Evolutionary conservation across 306 rosid species (phyloP).

Genomic region (Urtica urens): DNA sequence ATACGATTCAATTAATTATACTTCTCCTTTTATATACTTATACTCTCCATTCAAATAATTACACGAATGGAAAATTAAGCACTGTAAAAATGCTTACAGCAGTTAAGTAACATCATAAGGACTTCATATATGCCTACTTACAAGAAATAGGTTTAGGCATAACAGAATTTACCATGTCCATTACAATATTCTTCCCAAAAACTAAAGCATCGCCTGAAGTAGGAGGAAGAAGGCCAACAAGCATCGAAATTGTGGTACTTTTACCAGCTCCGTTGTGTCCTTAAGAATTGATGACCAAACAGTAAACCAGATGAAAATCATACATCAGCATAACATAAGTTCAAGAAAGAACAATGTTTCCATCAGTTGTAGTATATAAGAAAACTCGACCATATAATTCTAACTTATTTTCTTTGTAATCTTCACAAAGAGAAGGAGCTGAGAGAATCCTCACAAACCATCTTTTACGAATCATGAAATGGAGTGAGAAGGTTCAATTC

Average conservation of each 20-base stretch:
- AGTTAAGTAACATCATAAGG: too few relatives aligned
- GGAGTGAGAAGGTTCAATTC: too few relatives aligned
- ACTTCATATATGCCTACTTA: too few relatives aligned
- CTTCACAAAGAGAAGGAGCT: too few relatives aligned
- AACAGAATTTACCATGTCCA: conserved; percentile 53
- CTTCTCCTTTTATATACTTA: too few relatives aligned
- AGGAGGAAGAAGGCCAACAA: conserved; percentile 89
- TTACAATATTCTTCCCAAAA: conserved; percentile 67
- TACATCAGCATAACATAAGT: not conserved
- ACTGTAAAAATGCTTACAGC: too few relatives aligned
- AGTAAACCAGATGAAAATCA: not conserved
- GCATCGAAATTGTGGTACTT: conserved; percentile 94
- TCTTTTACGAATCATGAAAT: too few relatives aligned
- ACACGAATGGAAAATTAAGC: too few relatives aligned
- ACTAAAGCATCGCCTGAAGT: conserved; percentile 90
- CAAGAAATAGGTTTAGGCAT: not conserved
- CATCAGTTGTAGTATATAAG: not conserved
- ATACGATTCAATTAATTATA: too few relatives aligned
- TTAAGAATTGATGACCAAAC: conserved; percentile 21
- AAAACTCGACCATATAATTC: not conserved
- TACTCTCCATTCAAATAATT: too few relatives aligned
- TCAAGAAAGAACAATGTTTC: not conserved
- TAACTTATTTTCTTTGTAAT: not conserved
- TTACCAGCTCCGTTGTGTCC: conserved; percentile 99
- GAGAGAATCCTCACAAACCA: too few relatives aligned